phyloP scores from a whole-genome alignment of 257 asterid species.

The Solanum clarkiae region DNA sequence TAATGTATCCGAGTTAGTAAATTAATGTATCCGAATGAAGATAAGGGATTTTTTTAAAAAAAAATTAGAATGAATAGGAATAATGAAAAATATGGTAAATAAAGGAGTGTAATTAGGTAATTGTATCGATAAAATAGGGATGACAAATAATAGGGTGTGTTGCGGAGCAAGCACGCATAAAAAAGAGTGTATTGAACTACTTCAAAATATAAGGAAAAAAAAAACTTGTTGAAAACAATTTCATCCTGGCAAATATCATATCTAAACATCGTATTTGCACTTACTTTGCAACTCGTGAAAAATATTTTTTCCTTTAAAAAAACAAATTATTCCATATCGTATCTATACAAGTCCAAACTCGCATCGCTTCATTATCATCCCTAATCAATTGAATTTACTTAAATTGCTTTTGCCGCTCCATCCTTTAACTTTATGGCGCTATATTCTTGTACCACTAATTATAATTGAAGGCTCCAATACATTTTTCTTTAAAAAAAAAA shows the following conservation, averaged over 20 bases:
- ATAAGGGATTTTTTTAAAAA: too few species aligned
- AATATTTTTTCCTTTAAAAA: too few species aligned
- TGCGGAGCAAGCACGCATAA: rapidly evolving
- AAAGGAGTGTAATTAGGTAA: too few species aligned
- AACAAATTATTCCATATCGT: too few species aligned
- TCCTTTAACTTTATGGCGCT: neutral
- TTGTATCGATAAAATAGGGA: neutral
- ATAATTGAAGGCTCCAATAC: neutral
- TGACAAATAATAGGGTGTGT: neutral
- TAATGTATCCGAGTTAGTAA: too few species aligned
- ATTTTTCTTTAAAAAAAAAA: too few species aligned
- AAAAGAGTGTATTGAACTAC: neutral
- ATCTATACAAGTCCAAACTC: neutral
- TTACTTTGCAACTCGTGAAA: rapidly evolving
- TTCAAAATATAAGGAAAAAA: neutral
- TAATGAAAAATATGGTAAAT: too few species aligned
- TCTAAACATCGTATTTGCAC: neutral
- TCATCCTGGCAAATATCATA: neutral
- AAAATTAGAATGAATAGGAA: too few species aligned
- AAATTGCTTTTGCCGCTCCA: neutral
- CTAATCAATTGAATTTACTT: neutral
- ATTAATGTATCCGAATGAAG: too few species aligned
- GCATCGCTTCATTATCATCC: neutral
- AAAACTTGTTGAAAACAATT: neutral
- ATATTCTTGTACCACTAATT: neutral